Base-by-base conservation (phyloP, 2,329 filamentous ascomycete species). In the Penicillium fuscoglaucum region DNA sequence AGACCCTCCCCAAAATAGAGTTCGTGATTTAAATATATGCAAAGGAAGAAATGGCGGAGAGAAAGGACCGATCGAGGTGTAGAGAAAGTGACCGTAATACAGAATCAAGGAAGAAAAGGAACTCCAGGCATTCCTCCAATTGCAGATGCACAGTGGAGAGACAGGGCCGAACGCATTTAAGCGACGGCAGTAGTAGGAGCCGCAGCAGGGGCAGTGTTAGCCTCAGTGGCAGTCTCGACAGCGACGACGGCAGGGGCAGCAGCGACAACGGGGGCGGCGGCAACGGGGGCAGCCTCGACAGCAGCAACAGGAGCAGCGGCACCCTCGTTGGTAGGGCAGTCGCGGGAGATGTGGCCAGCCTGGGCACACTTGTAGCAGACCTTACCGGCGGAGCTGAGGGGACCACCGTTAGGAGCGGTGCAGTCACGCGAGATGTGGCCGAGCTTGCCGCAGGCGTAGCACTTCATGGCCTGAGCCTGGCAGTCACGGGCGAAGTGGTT, bases 401-500 rank as follows among this genome's bases (percentile, higher is more conserved):
- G 92, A 26, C 95, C 95, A 57, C 95, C 95, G 77, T 98, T 98
- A 64, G 95, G 93, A 61, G 93, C 91, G 47, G 93, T 96, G 84
- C 95, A 99, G 79, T 99, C 95, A 70, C 88, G 85, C 58, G 90
- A 96, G 77, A 96, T 96, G 80, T 96, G 92, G 52, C 91, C 91
- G 68, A 96, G 87, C 82, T 96, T 96, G 75, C 93, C 93, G 75
- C 93, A 97, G 66, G 93, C 93, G 73, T 96, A 97, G 84, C 93
- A 97, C 82, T 97, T 97, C 91, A 96, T 96, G 63, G 92, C 91
- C 79, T 96, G 92, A 68, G 95, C 93, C 83, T 98, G 95, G 84
- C 95, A 99, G 73, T 99, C 95, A 66, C 95, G 90, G 65, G 95
- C 95, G 74, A 96, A 99, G 81, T 99, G 95, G 84, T 99, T 99